Base-by-base conservation (phyloP, 148 eudicot genomes). In the Rhododendron molle region DNA sequence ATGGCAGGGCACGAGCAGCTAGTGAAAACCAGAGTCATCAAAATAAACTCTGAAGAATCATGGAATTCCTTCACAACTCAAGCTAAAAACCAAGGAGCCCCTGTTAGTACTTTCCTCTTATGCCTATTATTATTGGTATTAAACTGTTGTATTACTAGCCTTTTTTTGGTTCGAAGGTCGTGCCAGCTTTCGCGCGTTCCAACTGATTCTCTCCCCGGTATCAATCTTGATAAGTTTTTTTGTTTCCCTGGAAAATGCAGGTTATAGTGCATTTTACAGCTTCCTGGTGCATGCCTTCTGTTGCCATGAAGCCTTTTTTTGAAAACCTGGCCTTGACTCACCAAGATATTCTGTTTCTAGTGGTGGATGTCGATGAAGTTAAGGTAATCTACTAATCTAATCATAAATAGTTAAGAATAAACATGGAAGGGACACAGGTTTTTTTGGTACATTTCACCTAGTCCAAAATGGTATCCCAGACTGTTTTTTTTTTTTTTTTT, bases 301-400 rank as follows among this genome's bases (percentile, higher is more conserved):
- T 88, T 7, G 81, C 81, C 40, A 89, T 89, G 91, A 89, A 87
- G 65, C 82, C 86, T 12, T 46, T 80, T 49, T 86, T 88, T 81
- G 85, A 88, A 81, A 86, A 84, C 15, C 76, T 89, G 85, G 80
- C 91, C 54, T 81, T 62, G 15, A 80, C 49, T 76, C 65, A 88
- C 85, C 89, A 47, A 32, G 60, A 46, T 21, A 30, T 79, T 32
- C 83, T 88, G 18, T 87, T 89, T 76, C 84, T 89, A 8, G 81
- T 44, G 7, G 89, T 89, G 54, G 91, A 89, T 74, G 86, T 89
- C 13, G 89, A 89, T 85, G 88, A 89, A n/a, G 67, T 85, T 43
- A 78, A 82, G 91, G 91, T 89, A 78, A 65, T 74, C 54, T 21
- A 32, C 89, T 89, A 78, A 65, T 44, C 54, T 21, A 32, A 7